Evolutionary conservation across 2,329 filamentous ascomycete genomes (phyloP), one percentile per base, ranked within the genome.

Genomic region (Pseudofabraea citricarpa): DNA sequence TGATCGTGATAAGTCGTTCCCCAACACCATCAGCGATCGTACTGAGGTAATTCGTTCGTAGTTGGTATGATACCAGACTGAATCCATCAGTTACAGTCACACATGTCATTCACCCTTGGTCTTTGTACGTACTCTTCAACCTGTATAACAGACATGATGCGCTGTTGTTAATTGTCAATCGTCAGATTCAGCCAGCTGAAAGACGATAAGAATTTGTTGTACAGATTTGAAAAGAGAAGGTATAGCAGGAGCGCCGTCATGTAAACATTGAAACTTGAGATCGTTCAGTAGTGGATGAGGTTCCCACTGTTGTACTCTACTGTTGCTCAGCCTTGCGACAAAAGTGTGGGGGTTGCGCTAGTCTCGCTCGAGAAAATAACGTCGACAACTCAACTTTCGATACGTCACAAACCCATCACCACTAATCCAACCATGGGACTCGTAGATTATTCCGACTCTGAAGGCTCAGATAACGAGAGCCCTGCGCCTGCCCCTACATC

Each of bases 21-120:
- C 87, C 87, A 6, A 93, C 86, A 48, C 87, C 88, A 61, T 94
- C 87, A 53, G 85, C 85, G 52, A 90, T 83, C 50, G 87, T 80
- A 53, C 82, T 81, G 26, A 94, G 79, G 60, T 93, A 93, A 56
- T 83, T 83, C 27, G 85, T 85, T 41, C 87, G 84, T 44, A 94
- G 73, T 64, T 90, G 86, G 68, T 91, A 91, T 45, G 87, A 79
- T 35, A 90, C 84, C 63, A 93, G 82, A 63, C 85, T 90, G 56
- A 40, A n/a, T n/a, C n/a, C n/a, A n/a, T n/a, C n/a, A n/a, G n/a
- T n/a, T n/a, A n/a, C n/a, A n/a, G n/a, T n/a, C n/a, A n/a, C n/a
- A n/a, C n/a, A n/a, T n/a, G n/a, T n/a, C n/a, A n/a, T n/a, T n/a
- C n/a, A n/a, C n/a, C n/a, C n/a, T n/a, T n/a, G n/a, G n/a, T n/a